Evolutionary conservation across 2,329 filamentous ascomycete species (phyloP).

Genomic region (Aspergillus sergii): DNA sequence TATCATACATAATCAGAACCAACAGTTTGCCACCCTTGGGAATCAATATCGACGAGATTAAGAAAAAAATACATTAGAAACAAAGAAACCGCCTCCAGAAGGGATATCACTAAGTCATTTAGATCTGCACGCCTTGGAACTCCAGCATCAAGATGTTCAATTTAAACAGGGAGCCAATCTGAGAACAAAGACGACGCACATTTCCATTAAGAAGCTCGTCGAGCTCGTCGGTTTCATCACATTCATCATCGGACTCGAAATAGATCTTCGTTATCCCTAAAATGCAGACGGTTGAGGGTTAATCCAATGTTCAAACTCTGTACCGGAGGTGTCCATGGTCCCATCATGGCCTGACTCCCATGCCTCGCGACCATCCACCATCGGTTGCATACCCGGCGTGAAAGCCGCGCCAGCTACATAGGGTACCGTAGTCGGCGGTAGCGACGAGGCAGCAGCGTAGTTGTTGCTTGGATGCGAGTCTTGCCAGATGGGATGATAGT

Average conservation of each 20-base stretch:
- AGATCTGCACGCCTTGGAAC: neutral
- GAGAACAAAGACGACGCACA: constrained; percentile 7
- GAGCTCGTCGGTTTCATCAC: constrained; percentile 16
- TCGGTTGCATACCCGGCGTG: constrained; percentile 33
- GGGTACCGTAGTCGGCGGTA: constrained; percentile 17
- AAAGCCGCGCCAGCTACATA: constrained; percentile 20
- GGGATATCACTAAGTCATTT: neutral
- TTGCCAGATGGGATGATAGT: constrained; percentile 28
- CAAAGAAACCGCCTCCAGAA: neutral
- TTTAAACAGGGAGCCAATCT: constrained; percentile 5
- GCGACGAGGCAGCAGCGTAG: constrained; percentile 21
- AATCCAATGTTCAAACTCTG: constrained; percentile 53
- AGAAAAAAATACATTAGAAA: neutral
- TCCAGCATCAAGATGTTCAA: neutral
- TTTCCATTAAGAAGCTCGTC: constrained; percentile 8
- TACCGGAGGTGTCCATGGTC: constrained; percentile 40
- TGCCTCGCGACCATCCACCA: constrained; percentile 36
- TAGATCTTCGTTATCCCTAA: constrained; percentile 6
- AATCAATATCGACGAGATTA: neutral
- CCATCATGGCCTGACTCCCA: constrained; percentile 43
- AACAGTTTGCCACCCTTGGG: constrained; percentile 9
- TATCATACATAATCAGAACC: neutral
- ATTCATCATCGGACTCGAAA: constrained; percentile 6
- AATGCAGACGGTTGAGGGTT: constrained; percentile 26
- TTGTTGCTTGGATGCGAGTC: constrained; percentile 19